Conservation (phyloP, 805 yeast genomes). For the Wickerhamomyces bovis region DNA sequence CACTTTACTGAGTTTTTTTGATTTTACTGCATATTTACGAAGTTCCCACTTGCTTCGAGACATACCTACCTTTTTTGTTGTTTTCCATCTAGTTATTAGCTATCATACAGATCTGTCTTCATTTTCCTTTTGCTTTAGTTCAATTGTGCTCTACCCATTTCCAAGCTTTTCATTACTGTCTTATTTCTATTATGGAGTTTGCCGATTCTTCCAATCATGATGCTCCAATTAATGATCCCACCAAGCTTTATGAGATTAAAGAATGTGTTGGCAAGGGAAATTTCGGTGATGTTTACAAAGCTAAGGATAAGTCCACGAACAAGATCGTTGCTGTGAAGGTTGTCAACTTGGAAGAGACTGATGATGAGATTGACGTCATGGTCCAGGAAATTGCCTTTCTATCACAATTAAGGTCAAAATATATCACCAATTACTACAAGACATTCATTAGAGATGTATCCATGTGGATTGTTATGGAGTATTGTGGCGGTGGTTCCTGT, state of each 20-base stretch:
- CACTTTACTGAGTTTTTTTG: too few relatives aligned
- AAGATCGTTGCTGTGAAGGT: constrained; percentile 78
- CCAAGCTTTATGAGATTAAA: constrained; percentile 30
- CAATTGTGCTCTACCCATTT: background rate
- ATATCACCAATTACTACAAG: constrained; percentile 60
- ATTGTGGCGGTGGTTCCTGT: constrained; percentile 93
- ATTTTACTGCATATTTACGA: background rate
- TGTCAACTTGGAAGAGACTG: constrained; percentile 70
- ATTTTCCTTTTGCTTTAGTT: background rate
- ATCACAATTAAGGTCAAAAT: constrained; percentile 51
- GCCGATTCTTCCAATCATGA: background rate
- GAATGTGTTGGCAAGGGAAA: constrained; percentile 77
- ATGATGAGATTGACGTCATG: constrained; percentile 65
- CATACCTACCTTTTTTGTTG: background rate
- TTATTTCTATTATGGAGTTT: background rate
- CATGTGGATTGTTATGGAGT: constrained; percentile 92
- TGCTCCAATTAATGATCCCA: constrained; percentile 19
- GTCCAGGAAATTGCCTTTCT: constrained; percentile 77
- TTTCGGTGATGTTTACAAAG: constrained; percentile 82
- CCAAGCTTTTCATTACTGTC: too few relatives aligned
- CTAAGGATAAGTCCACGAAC: constrained; percentile 29
- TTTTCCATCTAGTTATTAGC: background rate
- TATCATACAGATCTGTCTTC: background rate
- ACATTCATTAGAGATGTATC: constrained; percentile 59
- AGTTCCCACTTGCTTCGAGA: background rate